A percentile compares a stretch with the other conserved stretches of the same genome.
Evolutionary conservation across 192 early-diverging fungal species (phyloP).

Genomic region (Coemansia sp.): DNA sequence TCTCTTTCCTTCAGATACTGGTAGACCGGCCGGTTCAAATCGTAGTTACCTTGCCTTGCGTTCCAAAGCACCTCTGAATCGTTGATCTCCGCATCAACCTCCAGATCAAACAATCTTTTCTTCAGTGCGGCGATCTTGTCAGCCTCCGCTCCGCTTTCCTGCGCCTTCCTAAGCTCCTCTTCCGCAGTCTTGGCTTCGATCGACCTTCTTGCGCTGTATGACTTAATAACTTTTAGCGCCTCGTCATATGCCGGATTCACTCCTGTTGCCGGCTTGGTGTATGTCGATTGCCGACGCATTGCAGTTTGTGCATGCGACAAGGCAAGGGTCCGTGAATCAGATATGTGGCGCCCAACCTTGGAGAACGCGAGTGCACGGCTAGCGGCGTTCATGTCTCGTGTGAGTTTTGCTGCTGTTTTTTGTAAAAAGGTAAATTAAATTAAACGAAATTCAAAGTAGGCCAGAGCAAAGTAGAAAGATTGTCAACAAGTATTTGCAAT

Average conservation of each 20-base stretch:
- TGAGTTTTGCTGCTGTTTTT: background rate
- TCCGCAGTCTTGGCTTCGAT: slow-evolving; percentile 35
- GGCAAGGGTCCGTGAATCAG: background rate
- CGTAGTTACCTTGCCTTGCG: slow-evolving; percentile 60
- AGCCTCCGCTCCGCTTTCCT: slow-evolving; percentile 25
- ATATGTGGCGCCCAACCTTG: slow-evolving; percentile 13
- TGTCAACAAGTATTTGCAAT: too few relatives aligned
- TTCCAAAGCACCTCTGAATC: slow-evolving; percentile 70
- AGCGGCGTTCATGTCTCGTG: slow-evolving; percentile 28
- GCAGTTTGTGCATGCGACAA: background rate
- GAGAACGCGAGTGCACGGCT: slow-evolving; percentile 18
- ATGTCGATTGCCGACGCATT: slow-evolving; percentile 45
- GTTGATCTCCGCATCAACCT: slow-evolving; percentile 68
- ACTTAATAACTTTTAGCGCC: slow-evolving; percentile 68
- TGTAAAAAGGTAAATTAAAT: background rate
- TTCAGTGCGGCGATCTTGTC: slow-evolving; percentile 55
- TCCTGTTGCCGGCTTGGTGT: slow-evolving; percentile 56
- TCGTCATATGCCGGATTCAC: slow-evolving; percentile 74
- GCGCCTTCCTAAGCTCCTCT: slow-evolving; percentile 23
- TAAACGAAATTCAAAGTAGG: too few relatives aligned
- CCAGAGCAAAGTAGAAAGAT: too few relatives aligned
- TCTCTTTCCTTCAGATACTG: slow-evolving; percentile 63
- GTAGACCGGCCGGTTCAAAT: slow-evolving; percentile 71
- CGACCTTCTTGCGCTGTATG: slow-evolving; percentile 56
- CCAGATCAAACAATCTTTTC: slow-evolving; percentile 56